Base-by-base conservation (phyloP, 768 basidiomycete species). In the Xerocomellus chrysenteron region DNA sequence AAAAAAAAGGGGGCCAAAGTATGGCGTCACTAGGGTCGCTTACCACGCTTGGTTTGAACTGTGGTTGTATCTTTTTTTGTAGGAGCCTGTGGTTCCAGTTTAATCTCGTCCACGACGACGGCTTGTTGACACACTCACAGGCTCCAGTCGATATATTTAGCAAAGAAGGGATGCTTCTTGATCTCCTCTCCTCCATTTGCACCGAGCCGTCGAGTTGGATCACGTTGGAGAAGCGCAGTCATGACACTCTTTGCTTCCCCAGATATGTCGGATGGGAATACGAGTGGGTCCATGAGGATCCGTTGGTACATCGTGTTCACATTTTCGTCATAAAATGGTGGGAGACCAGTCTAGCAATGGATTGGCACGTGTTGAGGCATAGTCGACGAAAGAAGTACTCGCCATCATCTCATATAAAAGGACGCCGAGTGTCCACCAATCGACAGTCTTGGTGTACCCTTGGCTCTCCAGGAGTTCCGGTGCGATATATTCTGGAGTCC, bases 371-470 rank as follows among this genome's bases (percentile, higher is more conserved):
- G 45, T 49, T 14, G n/a, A 43, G 55, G 33, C 57, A 28, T 33
- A 36, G 19, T 55, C 32, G 16, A 32, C 9, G 14, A 36, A 35
- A 14, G n/a, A 52, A 12, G 7, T 8, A 40, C 58, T 47, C 52
- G 87, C 90, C 90, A 92, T 92, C 90, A 98, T 96, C 75, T 99
- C 96, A 67, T 93, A 98, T 43, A 98, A 80, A 51, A 99, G 80
- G 19, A 98, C 95, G 36, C 96, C 97, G 5, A 98, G 79, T 1
- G 96, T 98, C 96, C 92, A 95, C 96, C 96, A 99, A 67, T 99
- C 96, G 16, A 99, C 97, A 0, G 96, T 97, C 68, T 95, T 95
- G 5, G 94, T 96, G 75, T 99, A 98, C 2, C 97, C 96, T 66
- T 93, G 90, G 59, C 91, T 97, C 69, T 95, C 93, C 59, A 99